These are phyloP conservation scores for Gossypium lobatum DNA, from an alignment of 441 rosid species.

Conservation along the genomic window DNA sequence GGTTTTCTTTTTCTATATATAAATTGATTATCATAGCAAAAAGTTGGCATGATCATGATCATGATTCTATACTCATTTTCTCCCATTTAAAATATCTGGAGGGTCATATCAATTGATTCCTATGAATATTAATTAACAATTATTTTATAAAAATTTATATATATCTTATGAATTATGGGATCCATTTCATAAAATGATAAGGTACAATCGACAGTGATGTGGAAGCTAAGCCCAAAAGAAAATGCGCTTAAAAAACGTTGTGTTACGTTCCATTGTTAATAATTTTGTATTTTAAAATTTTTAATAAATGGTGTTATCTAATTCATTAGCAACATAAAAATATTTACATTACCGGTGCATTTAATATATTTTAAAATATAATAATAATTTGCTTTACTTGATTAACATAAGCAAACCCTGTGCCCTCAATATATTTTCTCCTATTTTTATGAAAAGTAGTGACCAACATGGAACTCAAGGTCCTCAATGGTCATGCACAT, in stretches of 20 bases:
- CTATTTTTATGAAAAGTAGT: conserved; percentile 53
- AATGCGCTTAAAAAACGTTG: no score
- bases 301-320: no score
- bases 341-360: no score
- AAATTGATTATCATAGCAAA: not conserved
- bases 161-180: not conserved
- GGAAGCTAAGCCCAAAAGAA: no score
- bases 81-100: not conserved
- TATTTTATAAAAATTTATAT: no score
- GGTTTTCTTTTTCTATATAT: not conserved
- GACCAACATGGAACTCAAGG: conserved; percentile 49
- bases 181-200: no score
- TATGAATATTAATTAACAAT: no score
- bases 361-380: no score
- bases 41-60: conserved; percentile 17
- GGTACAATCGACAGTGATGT: no score
- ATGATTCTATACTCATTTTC: conserved; percentile 16
- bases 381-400: not conserved
- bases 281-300: no score
- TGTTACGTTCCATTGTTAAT: no score
- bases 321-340: no score
- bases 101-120: not conserved
- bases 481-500: conserved; percentile 45
- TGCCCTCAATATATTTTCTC: conserved; percentile 40
- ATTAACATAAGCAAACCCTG: not conserved